These are phyloP conservation scores for Xylariaceae sp. DNA, from an alignment of 2,329 filamentous ascomycete genomes.

Conservation along the genomic window DNA sequence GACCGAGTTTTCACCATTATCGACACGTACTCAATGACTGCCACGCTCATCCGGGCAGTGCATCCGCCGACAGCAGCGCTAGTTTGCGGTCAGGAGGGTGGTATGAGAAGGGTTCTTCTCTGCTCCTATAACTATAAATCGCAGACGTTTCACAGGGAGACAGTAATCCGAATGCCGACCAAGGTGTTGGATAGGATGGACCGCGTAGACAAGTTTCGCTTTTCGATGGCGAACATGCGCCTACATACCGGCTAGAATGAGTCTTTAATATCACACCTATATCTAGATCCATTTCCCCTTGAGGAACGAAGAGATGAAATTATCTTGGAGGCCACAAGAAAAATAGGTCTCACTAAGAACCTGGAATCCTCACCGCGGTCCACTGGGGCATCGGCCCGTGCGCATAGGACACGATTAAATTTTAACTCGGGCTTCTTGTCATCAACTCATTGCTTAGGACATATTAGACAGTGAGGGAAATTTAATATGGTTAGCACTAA, in stretches of 20 bases:
- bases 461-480: too few species aligned
- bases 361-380: too few species aligned
- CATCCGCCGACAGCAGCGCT: conserved; percentile 12
- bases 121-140: conserved; percentile 20
- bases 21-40: conserved; percentile 14
- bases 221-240: conserved; percentile 8
- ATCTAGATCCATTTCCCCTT: too few species aligned
- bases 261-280: too few species aligned
- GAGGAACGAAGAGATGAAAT: neutral
- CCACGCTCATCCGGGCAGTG: conserved; percentile 10
- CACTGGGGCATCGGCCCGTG: too few species aligned
- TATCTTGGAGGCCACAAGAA: neutral
- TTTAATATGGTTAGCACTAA: too few species aligned
- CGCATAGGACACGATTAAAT: too few species aligned
- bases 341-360: too few species aligned
- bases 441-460: too few species aligned
- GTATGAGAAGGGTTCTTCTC: conserved; percentile 14
- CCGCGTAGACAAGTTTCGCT: conserved; percentile 8
- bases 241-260: neutral
- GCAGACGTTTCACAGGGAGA: conserved; percentile 9
- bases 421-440: too few species aligned
- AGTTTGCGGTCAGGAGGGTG: conserved; percentile 13
- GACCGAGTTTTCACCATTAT: conserved; percentile 12
- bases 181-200: conserved; percentile 13
- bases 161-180: conserved; percentile 15